Conservation (phyloP, 495 filamentous ascomycete genomes). For the Penicillium flavigenum region DNA sequence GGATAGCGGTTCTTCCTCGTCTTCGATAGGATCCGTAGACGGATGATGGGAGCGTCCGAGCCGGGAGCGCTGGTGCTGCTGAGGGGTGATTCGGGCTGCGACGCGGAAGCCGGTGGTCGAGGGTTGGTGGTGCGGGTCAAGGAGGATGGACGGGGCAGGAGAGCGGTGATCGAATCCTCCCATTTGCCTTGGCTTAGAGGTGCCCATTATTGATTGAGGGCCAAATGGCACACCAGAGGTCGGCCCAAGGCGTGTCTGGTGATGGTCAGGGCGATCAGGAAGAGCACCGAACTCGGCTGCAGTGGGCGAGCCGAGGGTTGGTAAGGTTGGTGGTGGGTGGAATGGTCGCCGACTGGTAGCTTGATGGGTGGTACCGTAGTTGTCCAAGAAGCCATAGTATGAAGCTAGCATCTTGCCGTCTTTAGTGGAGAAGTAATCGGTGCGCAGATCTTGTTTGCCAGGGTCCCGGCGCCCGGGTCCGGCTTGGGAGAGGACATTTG, state of each 20-base stretch:
- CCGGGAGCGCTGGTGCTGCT: conserved; percentile 47
- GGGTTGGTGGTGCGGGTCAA: conserved; percentile 87
- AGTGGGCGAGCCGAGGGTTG: conserved; percentile 64
- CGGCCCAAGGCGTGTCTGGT: conserved; percentile 34
- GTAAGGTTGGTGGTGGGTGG: conserved; percentile 77
- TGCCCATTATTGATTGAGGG: conserved; percentile 32
- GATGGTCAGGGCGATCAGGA: conserved; percentile 51
- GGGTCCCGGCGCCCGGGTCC: conserved; percentile 33
- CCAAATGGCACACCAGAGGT: conserved; percentile 26
- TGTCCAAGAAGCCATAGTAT: conserved; percentile 87
- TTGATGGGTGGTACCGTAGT: conserved; percentile 72
- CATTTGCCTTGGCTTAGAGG: conserved; percentile 31
- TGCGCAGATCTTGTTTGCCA: conserved; percentile 61
- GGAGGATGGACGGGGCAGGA: conserved; percentile 63
- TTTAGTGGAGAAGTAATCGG: conserved; percentile 92
- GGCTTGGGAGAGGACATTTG: conserved; percentile 52
- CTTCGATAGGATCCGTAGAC: conserved; percentile 41
- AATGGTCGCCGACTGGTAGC: conserved; percentile 54
- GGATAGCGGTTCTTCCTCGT: conserved; percentile 40
- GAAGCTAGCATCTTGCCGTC: conserved; percentile 97
- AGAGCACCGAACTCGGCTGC: conserved; percentile 47
- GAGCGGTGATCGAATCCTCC: conserved; percentile 34
- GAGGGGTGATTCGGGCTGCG: conserved; percentile 39
- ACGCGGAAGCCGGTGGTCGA: conserved; percentile 53
- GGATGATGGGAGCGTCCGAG: conserved; percentile 36